phyloP scores from a whole-genome alignment of 768 basidiomycete species.

The Trametes meyenii region DNA sequence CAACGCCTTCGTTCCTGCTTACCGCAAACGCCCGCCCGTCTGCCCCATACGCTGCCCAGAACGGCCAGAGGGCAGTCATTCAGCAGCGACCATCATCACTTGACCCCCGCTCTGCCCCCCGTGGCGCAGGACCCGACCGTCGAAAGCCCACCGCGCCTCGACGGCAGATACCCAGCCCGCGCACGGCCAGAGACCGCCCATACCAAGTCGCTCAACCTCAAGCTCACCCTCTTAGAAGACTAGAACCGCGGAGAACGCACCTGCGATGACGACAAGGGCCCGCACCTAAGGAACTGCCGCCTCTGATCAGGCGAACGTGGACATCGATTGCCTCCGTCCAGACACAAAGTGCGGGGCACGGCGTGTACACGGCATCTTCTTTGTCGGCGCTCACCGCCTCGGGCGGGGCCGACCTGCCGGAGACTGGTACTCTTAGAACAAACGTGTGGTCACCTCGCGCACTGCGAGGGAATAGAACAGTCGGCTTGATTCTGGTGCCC shows the following conservation, averaged over 20 bases:
- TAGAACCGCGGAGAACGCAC: background rate
- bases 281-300: slow-evolving; percentile 3
- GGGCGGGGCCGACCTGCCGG: background rate
- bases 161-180: background rate
- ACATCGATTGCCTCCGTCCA: background rate
- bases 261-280: slow-evolving; percentile 12
- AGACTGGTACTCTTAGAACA: slow-evolving; percentile 1
- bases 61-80: background rate
- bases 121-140: slow-evolving; percentile 6
- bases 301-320: background rate
- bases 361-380: background rate
- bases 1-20: slow-evolving; percentile 22
- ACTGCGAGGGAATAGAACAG: background rate
- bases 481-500: slow-evolving; percentile 1
- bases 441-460: slow-evolving; percentile 3
- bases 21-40: background rate
- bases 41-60: background rate
- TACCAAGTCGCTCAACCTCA: background rate
- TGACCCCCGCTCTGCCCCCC: slow-evolving; percentile 4
- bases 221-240: background rate
- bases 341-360: background rate
- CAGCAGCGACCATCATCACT: slow-evolving; percentile 11
- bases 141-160: background rate
- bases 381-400: background rate
- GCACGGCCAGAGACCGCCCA: background rate